Evolutionary conservation across 371 early-diverging fungal genomes (phyloP), one percentile per base, ranked within the genome.

Genomic region (Syncephalis fuscata): DNA sequence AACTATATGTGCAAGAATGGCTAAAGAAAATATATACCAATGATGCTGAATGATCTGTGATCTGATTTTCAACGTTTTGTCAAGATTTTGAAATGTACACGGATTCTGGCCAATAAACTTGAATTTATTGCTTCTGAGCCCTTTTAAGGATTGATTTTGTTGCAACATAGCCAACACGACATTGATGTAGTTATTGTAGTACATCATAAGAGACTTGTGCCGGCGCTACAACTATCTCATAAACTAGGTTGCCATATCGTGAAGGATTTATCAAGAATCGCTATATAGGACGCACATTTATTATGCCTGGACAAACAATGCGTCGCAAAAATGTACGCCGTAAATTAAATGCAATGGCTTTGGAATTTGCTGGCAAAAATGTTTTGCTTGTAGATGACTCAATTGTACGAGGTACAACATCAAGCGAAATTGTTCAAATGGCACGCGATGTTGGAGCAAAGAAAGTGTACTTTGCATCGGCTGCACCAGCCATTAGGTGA

Each of bases 211-310:
- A 82, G 83, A 61, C 79, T 95, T 54, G 84, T 83, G 5, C 82
- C 92, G 24, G 97, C 95, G 17, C 63, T 97, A 55, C 90, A 97
- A 67, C 71, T 81, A 0, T 81, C 93, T 14, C 78, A 84, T 55
- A 78, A 82, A 55, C 63, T 97, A 37, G 77, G 82, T 46, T 85
- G 45, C 64, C 76, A 22, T 97, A 89, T 61, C 85, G 97, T 49
- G 97, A 97, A 71, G 97, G 95, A 8, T 95, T 97, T 63, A 90
- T 92, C 66, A 95, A 95, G 76, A 97, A 97, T 73, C 70, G 95
- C 47, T 96, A 96, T 60, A 80, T 96, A 61, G 97, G 95, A 4
- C 76, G 97, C 53, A 94, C 97, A 8, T 96, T 96, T 57, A 96
- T 96, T 56, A 96, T 96, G 97, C 95, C 97, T 14, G 97, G 93